Evolutionary conservation across 1,139 yeast genomes (phyloP), one percentile per base, ranked within the genome.

Genomic region (Blastobotrys buckinghamii): DNA sequence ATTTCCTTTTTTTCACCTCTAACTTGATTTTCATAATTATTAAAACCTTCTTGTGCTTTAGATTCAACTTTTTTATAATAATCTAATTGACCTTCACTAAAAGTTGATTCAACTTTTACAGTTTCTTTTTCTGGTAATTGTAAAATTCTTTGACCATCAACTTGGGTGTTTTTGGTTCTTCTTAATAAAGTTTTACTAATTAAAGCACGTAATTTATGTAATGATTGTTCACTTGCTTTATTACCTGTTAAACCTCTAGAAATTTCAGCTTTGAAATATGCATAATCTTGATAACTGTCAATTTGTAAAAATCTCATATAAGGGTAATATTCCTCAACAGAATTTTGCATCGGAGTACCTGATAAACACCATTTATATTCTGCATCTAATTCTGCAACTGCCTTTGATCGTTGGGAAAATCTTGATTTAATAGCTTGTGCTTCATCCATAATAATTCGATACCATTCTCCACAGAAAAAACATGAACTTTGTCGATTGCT

Each of bases 311-410:
- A 92, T 54, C 90, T 67, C 27, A 92, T 63, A 41, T 89, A 68
- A 1, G 97, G 89, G 62, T 74, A 87, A 37, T 94, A 69, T 59
- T 92, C 99, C 39, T 79, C 84, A 51, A 90, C 77, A 47, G 73
- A 77, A 59, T 92, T 92, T 67, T 94, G 97, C 72, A 94, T 83
- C 0, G 98, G 98, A 0, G 99, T 92, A 58, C 98, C 99, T 5
- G 95, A 81, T 39, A 92, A 70, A 59, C 96, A 85, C 80, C 95
- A 82, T 50, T 92, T 72, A 57, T 78, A 80, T 0, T 63, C 66
- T 0, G 81, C 70, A 30, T 73, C 66, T 16, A 90, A 55, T 13
- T 76, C 71, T 6, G 82, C 75, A 47, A 84, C 82, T 0, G 96
- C 82, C 52, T 75, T 77, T 1, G 96, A 81, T 2, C 83, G 74